Evolutionary conservation across 179 eudicot genomes (phyloP), one percentile per base, ranked within the genome.

Genomic region (Beta lomatogona): DNA sequence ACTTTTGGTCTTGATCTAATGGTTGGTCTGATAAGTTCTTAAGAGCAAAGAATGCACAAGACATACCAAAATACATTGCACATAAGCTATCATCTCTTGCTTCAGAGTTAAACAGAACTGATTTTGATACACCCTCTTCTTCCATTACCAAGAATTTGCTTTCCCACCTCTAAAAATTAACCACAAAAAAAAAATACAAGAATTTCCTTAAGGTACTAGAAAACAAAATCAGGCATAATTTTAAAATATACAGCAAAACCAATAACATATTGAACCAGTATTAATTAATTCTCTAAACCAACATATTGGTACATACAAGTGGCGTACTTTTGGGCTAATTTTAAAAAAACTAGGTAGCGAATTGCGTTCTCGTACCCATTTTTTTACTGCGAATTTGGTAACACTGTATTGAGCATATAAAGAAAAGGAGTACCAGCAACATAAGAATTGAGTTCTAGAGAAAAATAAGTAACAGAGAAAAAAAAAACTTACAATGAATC

Each of bases 61-160:
- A 91, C 73, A 91, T 86, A 77, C 97, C 94, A 64, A 93, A 91
- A 77, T 88, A 86, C 88, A 90, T 89, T 15, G 98, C 90, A 86
- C 79, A 88, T 71, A 90, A 82, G 79, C 86, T 87, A 28, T 88
- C 91, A 45, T 59, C 89, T 80, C 81, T 90, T 71, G 85, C 83
- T 84, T 90, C 89, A 53, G 88, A 82, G 36, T 75, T 16, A 28
- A 64, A 31, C 77, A 78, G 36, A 87, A 69, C 68, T 52, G 88
- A 82, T 59, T 74, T 81, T n/a, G 78, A 63, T 13, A 82, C 77
- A 73, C 77, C 88, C 84, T 85, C 83, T 57, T 88, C 90, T 83
- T 88, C 94, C 98, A 94, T 94, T 68, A 66, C 63, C 83, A 77
- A 84, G 31, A 78, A 68, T 66, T 60, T 73, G 69, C 79, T 68